phyloP scores from a whole-genome alignment of 257 asterid genomes.

The Knoxia roxburghii region DNA sequence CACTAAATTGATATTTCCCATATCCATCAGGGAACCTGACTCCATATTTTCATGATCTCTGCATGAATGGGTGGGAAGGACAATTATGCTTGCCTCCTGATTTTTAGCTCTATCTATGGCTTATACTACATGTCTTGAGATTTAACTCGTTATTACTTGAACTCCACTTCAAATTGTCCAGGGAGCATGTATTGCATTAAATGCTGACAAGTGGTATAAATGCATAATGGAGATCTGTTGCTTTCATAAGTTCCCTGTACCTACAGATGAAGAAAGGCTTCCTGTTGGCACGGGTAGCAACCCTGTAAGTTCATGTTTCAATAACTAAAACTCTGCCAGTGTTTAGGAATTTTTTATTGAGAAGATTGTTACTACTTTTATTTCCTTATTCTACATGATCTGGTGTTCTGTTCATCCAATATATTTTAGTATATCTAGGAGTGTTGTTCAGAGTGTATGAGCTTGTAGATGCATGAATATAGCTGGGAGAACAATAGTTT shows the following conservation, averaged over 20 bases:
- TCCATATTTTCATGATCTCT: neutral
- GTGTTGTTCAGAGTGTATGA: neutral
- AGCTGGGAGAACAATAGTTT: neutral
- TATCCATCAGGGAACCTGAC: neutral
- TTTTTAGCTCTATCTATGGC: neutral
- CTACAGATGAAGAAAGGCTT: slow-evolving; percentile 72
- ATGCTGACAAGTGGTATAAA: slow-evolving; percentile 78
- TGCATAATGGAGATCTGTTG: slow-evolving; percentile 60
- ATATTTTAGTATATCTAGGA: neutral
- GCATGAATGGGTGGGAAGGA: neutral
- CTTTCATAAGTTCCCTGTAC: slow-evolving; percentile 61
- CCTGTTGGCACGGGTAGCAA: slow-evolving; percentile 99
- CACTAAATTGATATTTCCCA: neutral
- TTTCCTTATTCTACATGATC: neutral
- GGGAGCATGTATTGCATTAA: slow-evolving; percentile 93
- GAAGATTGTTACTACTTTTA: neutral
- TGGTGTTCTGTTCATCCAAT: neutral
- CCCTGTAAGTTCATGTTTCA: slow-evolving; percentile 62
- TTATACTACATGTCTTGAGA: slow-evolving; percentile 18
- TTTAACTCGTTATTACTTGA: slow-evolving; percentile 16
- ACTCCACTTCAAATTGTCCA: slow-evolving; percentile 32
- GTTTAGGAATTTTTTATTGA: too few species aligned
- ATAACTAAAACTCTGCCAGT: neutral
- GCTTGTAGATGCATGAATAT: neutral
- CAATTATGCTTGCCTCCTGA: neutral